Evolutionary conservation across 2,329 filamentous ascomycete genomes (phyloP).

Genomic region (Ceratocystis cubensis): DNA sequence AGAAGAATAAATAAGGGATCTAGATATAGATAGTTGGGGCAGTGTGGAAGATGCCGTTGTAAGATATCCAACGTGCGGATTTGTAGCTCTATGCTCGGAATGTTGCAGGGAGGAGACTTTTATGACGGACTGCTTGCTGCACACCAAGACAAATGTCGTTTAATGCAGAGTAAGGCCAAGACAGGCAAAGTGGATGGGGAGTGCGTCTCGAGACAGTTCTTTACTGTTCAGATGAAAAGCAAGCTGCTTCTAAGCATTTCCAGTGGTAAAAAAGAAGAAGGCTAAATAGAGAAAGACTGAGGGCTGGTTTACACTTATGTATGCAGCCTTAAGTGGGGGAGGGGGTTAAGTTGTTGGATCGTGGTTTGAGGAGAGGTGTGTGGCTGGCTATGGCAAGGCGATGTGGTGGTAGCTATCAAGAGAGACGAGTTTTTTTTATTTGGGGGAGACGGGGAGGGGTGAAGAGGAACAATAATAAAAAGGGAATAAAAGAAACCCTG

Average conservation of each 20-base stretch:
- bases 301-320: conserved; percentile 5
- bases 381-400: background rate
- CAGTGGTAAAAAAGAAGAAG: background rate
- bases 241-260: background rate
- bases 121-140: background rate
- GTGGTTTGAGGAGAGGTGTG: background rate
- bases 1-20: conserved; percentile 1
- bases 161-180: background rate
- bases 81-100: background rate
- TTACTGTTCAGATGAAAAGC: background rate
- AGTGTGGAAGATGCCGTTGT: background rate
- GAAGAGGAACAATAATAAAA: background rate
- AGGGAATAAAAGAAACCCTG: background rate
- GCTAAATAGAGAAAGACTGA: background rate
- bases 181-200: background rate
- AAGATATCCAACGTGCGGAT: background rate
- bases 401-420: background rate
- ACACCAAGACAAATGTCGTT: background rate
- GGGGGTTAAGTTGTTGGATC: background rate
- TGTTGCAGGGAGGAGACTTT: background rate
- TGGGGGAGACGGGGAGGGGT: no score
- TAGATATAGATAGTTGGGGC: background rate
- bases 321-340: background rate
- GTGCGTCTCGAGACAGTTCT: background rate
- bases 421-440: background rate